A percentile compares a stretch with the other conserved stretches of the same genome.
phyloP scores from a whole-genome alignment of 1,284 basidiomycete species.

The Ceratobasidium sp. region DNA sequence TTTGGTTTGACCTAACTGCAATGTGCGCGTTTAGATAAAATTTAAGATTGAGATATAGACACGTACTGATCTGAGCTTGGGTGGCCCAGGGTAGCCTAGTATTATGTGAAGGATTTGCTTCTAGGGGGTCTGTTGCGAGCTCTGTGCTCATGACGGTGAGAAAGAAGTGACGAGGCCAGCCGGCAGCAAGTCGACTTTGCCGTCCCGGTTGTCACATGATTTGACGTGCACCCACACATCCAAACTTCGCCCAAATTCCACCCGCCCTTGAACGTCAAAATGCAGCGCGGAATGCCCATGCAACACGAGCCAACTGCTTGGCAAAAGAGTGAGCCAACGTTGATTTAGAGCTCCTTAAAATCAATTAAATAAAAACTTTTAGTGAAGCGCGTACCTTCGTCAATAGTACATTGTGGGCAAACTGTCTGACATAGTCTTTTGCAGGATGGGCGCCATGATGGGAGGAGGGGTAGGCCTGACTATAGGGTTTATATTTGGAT shows the following conservation, averaged over 20 bases:
- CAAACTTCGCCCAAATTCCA: constrained; percentile 25
- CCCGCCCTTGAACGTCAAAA: constrained; percentile 42
- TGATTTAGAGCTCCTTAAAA: neutral
- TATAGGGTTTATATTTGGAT: constrained; percentile 95
- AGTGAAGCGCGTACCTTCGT: constrained; percentile 43
- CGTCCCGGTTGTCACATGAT: constrained; percentile 29
- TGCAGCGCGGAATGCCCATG: constrained; percentile 58
- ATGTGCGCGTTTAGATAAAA: neutral
- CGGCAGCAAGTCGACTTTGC: neutral
- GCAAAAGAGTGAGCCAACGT: constrained; percentile 71
- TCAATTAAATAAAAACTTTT: neutral
- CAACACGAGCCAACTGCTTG: constrained; percentile 68
- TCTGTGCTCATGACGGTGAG: neutral
- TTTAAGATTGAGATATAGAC: neutral
- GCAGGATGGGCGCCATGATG: constrained; percentile 92
- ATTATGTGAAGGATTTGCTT: neutral
- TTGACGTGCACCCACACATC: neutral
- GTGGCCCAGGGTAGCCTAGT: constrained; percentile 72
- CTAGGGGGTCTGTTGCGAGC: neutral
- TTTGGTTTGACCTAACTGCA: constrained; percentile 86
- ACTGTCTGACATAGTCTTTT: neutral
- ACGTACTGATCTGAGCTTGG: constrained; percentile 87
- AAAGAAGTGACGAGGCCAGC: constrained; percentile 1
- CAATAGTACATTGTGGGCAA: neutral
- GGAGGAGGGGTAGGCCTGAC: constrained; percentile 91